Evolutionary conservation across 192 early-diverging fungal genomes (phyloP).

Genomic region (Coemansia sp.): DNA sequence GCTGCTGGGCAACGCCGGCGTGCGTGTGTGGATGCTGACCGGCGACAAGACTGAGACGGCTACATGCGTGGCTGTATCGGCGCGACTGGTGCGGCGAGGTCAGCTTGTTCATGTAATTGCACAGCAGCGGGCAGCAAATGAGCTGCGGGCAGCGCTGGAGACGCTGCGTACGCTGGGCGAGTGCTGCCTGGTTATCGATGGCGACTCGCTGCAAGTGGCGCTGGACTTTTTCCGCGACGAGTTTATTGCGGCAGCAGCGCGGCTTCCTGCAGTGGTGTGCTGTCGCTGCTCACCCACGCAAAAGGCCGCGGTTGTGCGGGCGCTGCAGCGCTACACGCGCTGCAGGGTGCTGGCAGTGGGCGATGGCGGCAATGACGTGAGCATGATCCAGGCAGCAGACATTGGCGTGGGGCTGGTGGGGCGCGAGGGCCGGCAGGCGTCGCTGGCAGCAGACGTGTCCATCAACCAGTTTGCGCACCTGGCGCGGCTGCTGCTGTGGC

Average conservation of each 20-base stretch:
- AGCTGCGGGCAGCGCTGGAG: slow-evolving; percentile 65
- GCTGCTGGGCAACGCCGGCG: slow-evolving; percentile 82
- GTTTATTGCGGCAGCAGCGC: slow-evolving; percentile 74
- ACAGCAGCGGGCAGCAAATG: slow-evolving; percentile 55
- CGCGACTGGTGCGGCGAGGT: slow-evolving; percentile 82
- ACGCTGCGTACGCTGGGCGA: slow-evolving; percentile 68
- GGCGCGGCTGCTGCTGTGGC: slow-evolving; percentile 87
- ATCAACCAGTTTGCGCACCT: slow-evolving; percentile 85
- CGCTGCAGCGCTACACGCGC: slow-evolving; percentile 73
- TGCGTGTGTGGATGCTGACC: slow-evolving; percentile 97
- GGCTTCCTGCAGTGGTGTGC: slow-evolving; percentile 84
- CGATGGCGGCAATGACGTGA: slow-evolving; percentile 96
- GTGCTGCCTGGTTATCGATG: slow-evolving; percentile 86
- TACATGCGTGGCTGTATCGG: slow-evolving; percentile 90
- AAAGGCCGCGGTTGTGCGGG: slow-evolving; percentile 84
- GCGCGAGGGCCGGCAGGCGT: slow-evolving; percentile 94
- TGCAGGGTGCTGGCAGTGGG: slow-evolving; percentile 86
- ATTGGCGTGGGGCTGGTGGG: slow-evolving; percentile 97
- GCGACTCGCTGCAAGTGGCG: slow-evolving; percentile 79
- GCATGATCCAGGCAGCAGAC: slow-evolving; percentile 95
- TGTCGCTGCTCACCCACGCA: slow-evolving; percentile 97
- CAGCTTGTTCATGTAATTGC: slow-evolving; percentile 82
- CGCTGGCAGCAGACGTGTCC: slow-evolving; percentile 91
- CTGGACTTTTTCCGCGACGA: slow-evolving; percentile 72
- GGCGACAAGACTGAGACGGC: slow-evolving; percentile 98